A percentile compares a stretch with the other conserved stretches of the same genome.
Evolutionary conservation across 1,139 yeast genomes (phyloP).

Genomic region (Suhomyces taliae): DNA sequence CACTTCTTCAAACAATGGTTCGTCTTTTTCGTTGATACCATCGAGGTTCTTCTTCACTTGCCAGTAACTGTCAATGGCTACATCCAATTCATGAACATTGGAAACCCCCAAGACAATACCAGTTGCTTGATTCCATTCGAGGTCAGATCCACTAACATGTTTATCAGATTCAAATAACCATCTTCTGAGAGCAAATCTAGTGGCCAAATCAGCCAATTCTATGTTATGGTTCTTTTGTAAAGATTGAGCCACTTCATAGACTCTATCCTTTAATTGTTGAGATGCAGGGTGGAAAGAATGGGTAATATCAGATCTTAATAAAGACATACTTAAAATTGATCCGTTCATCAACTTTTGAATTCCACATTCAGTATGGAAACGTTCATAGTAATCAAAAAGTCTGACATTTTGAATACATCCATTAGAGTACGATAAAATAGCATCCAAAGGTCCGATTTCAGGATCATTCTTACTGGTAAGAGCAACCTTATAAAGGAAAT

Average conservation of each 20-base stretch:
- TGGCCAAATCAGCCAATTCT: conserved; percentile 80
- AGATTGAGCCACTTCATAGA: conserved; percentile 51
- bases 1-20: conserved; percentile 42
- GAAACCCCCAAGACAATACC: conserved; percentile 78
- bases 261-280: conserved; percentile 53
- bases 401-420: conserved; percentile 79
- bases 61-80: conserved; percentile 62
- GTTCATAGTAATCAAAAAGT: conserved; percentile 49
- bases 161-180: conserved; percentile 45
- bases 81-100: conserved; percentile 56
- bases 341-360: conserved; percentile 68
- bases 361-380: conserved; percentile 54
- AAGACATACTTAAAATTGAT: conserved; percentile 85
- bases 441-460: conserved; percentile 60
- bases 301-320: conserved; percentile 67
- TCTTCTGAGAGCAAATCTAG: conserved; percentile 65
- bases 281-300: conserved; percentile 82
- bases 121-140: conserved; percentile 38
- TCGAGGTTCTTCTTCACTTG: conserved; percentile 38
- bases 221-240: conserved; percentile 36
- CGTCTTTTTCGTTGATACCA: conserved; percentile 40
- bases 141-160: conserved; percentile 10
- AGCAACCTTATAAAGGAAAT: conserved; percentile 56
- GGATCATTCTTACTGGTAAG: conserved; percentile 26
- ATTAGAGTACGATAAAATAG: conserved; percentile 76